A percentile compares a stretch with the other conserved stretches of the same genome.
Evolutionary conservation across 75 land plant genomes (phyloP).

Genomic region (Cunninghamia lanceolata): DNA sequence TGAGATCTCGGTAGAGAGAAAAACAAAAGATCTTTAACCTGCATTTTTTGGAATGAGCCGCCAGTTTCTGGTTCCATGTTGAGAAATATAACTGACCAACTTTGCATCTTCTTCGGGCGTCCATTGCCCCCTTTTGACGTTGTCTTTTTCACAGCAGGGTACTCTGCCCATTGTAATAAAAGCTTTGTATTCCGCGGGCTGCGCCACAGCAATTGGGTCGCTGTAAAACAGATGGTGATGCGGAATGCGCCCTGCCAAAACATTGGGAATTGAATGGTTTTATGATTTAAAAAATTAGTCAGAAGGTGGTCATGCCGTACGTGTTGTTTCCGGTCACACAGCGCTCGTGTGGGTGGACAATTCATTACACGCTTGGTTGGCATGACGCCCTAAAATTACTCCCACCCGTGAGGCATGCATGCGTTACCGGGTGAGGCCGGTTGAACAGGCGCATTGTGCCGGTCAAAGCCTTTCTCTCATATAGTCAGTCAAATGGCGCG

Average conservation of each 20-base stretch:
- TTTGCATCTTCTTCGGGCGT: slow-evolving; percentile 87
- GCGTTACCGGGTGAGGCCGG: not conserved
- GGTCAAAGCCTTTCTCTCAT: not conserved
- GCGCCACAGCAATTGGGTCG: not conserved
- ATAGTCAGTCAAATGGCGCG: too few species aligned
- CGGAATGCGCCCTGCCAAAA: not conserved
- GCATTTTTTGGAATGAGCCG: slow-evolving; percentile 86
- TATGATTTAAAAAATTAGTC: not conserved
- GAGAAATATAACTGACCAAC: slow-evolving; percentile 76
- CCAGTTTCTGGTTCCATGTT: slow-evolving; percentile 84
- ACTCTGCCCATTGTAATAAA: slow-evolving; percentile 54
- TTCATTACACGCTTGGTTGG: not conserved
- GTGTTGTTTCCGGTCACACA: not conserved
- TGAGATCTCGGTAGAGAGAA: not conserved
- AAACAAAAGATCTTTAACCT: slow-evolving; percentile 25
- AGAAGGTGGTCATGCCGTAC: not conserved
- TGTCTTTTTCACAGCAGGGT: slow-evolving; percentile 83
- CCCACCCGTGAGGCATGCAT: not conserved
- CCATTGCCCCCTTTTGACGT: slow-evolving; percentile 83
- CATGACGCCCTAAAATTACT: not conserved
- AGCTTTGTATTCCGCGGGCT: not conserved
- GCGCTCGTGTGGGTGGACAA: not conserved
- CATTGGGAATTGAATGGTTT: not conserved
- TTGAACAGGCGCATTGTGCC: not conserved
- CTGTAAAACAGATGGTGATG: not conserved